A percentile compares a stretch with the other conserved stretches of the same genome.
Conservation (phyloP, 2,329 filamentous ascomycete species). For the Karstenula rhodostoma region DNA sequence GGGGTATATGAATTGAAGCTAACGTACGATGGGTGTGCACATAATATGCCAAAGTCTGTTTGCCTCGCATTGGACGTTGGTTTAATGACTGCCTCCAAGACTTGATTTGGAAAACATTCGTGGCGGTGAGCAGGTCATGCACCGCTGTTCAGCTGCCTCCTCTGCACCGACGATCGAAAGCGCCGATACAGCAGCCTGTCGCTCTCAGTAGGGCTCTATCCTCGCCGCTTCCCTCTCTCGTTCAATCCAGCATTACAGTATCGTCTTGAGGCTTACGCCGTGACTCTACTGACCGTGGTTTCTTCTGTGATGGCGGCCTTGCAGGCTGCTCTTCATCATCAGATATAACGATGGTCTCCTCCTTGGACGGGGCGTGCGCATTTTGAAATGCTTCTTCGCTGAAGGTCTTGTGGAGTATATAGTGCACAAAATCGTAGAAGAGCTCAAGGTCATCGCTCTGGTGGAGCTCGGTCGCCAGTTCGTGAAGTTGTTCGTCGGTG, state of each 20-base stretch:
- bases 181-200: background rate
- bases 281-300: background rate
- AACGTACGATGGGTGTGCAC: background rate
- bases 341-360: slow-evolving; percentile 40
- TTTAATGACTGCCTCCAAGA: background rate
- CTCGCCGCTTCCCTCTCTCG: background rate
- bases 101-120: background rate
- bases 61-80: background rate
- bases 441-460: slow-evolving; percentile 23
- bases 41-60: background rate
- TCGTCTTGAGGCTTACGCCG: background rate
- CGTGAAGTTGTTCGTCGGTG: slow-evolving; percentile 21
- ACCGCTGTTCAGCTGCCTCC: background rate
- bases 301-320: background rate
- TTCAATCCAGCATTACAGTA: background rate
- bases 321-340: slow-evolving; percentile 29
- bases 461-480: slow-evolving; percentile 26
- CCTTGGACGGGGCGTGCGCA: slow-evolving; percentile 33
- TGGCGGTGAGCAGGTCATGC: background rate
- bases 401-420: slow-evolving; percentile 36
- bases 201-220: background rate
- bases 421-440: slow-evolving; percentile 38
- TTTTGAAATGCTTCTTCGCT: slow-evolving; percentile 29
- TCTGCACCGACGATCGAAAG: background rate
- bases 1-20: background rate